A percentile compares a stretch with the other conserved stretches of the same genome.
Conservation (phyloP, 192 early-diverging fungal genomes). For the Entomortierella parvispora region DNA sequence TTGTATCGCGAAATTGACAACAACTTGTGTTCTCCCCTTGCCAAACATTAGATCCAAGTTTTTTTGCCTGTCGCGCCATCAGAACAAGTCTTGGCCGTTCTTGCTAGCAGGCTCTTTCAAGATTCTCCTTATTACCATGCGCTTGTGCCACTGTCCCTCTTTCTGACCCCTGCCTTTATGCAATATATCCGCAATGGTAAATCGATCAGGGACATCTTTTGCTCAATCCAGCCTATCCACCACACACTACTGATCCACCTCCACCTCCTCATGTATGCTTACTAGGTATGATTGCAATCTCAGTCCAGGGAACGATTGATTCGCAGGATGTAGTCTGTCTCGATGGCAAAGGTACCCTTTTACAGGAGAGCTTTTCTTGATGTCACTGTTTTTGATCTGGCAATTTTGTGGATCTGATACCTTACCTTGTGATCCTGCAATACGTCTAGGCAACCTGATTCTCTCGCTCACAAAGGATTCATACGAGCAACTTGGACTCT, state of each 20-base stretch:
- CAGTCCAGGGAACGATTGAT: neutral
- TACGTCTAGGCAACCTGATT: conserved; percentile 55
- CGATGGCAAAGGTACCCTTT: neutral
- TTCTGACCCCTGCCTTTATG: conserved; percentile 34
- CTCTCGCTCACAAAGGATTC: conserved; percentile 56
- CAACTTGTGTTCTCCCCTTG: conserved; percentile 1
- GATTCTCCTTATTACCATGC: conserved; percentile 29
- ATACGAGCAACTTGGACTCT: conserved; percentile 55
- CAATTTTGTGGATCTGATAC: too few relatives aligned
- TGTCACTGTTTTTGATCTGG: too few relatives aligned
- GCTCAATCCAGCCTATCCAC: too few relatives aligned
- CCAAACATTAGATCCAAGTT: conserved; percentile 23
- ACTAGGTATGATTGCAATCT: neutral
- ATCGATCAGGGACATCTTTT: too few relatives aligned
- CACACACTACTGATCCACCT: too few relatives aligned
- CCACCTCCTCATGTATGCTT: too few relatives aligned
- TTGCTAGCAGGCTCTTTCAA: conserved; percentile 3
- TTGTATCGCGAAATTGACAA: too few relatives aligned
- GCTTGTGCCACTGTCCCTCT: conserved; percentile 21
- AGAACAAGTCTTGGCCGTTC: neutral
- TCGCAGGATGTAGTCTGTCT: neutral
- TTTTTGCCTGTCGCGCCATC: conserved; percentile 20
- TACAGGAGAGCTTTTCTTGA: neutral
- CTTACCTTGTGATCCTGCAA: too few relatives aligned
- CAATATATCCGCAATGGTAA: conserved; percentile 44